phyloP scores from a whole-genome alignment of 371 early-diverging fungal species.

The Mucor circinelloides region DNA sequence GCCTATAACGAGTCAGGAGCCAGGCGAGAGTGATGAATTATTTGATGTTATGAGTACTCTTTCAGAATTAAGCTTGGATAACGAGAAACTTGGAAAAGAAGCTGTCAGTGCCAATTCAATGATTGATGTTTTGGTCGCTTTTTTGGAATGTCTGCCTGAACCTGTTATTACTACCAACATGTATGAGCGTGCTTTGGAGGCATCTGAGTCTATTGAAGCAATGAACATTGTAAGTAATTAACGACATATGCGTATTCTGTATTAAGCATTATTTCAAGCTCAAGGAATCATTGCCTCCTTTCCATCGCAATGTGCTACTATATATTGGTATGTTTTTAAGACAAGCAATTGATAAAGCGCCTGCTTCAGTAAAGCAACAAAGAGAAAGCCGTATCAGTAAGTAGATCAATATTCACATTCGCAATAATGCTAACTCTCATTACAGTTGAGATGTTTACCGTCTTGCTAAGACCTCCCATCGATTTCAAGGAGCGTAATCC shows the following conservation, averaged over 20 bases:
- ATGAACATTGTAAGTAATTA: slow-evolving; percentile 37
- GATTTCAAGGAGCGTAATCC: slow-evolving; percentile 51
- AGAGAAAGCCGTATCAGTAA: slow-evolving; percentile 51
- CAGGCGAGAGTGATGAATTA: background rate
- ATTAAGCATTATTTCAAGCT: slow-evolving; percentile 3
- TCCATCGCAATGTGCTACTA: slow-evolving; percentile 72
- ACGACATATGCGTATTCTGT: background rate
- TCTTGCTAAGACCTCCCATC: slow-evolving; percentile 43
- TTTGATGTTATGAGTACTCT: background rate
- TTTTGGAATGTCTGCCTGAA: slow-evolving; percentile 75
- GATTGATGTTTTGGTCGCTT: slow-evolving; percentile 73
- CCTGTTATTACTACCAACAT: slow-evolving; percentile 72
- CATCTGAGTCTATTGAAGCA: slow-evolving; percentile 47
- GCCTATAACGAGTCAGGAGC: background rate
- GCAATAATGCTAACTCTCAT: background rate
- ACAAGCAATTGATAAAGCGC: slow-evolving; percentile 59
- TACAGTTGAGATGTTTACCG: slow-evolving; percentile 48
- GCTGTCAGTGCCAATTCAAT: slow-evolving; percentile 75
- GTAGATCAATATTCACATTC: background rate
- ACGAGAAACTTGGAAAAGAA: slow-evolving; percentile 29
- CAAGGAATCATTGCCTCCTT: slow-evolving; percentile 21
- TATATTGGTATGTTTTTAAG: slow-evolving; percentile 77
- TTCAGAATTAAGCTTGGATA: slow-evolving; percentile 5
- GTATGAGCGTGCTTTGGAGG: slow-evolving; percentile 68
- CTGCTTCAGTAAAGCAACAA: slow-evolving; percentile 32